Conservation (phyloP, 139 green algal genomes). For the Coelastrella sp. region DNA sequence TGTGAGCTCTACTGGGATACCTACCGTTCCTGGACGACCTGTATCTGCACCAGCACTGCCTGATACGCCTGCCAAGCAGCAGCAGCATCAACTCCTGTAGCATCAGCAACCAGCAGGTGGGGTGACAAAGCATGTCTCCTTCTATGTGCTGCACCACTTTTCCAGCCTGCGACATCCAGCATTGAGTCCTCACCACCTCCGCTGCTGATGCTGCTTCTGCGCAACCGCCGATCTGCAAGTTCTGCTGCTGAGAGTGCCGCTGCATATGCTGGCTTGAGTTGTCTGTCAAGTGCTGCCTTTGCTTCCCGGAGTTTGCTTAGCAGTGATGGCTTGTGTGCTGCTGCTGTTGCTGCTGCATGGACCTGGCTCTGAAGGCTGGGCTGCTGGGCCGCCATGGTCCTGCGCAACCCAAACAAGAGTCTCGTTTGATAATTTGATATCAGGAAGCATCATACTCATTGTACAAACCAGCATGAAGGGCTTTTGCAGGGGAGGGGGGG, state of each 20-base stretch:
- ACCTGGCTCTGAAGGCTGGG: background rate
- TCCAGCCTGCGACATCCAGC: background rate
- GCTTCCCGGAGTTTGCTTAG: background rate
- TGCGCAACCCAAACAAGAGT: background rate
- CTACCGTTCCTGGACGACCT: background rate
- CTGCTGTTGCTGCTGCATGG: constrained; percentile 9
- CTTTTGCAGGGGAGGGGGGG: too few relatives aligned
- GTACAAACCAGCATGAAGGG: too few relatives aligned
- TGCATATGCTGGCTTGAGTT: constrained; percentile 2
- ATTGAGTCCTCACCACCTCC: background rate
- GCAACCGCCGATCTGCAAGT: background rate
- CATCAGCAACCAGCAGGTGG: constrained; percentile 10
- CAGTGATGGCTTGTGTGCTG: background rate
- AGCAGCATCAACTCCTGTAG: background rate
- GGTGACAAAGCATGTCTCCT: background rate
- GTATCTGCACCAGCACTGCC: background rate
- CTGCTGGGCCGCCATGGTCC: background rate
- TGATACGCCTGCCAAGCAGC: constrained; percentile 19
- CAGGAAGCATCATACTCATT: too few relatives aligned
- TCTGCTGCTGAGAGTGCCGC: constrained; percentile 5
- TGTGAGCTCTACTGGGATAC: too few relatives aligned
- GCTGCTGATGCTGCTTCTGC: background rate
- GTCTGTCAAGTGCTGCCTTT: background rate
- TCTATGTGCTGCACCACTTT: background rate
- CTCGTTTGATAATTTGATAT: too few relatives aligned